These are phyloP conservation scores for Fusarium pseudograminearum DNA, from an alignment of 2,329 filamentous ascomycete genomes.

Conservation along the genomic window DNA sequence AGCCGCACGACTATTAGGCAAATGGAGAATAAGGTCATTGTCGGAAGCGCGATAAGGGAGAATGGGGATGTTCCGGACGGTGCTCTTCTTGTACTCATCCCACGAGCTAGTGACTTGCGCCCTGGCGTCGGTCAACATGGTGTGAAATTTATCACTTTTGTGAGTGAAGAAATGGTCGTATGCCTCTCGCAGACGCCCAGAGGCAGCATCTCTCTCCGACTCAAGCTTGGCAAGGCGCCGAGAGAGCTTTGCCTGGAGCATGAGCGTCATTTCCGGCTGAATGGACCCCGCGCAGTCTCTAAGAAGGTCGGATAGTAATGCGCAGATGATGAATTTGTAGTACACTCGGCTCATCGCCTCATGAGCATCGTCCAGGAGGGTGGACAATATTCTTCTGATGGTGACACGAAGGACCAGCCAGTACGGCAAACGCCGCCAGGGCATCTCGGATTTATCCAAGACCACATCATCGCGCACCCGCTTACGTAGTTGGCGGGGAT, in stretches of 20 bases:
- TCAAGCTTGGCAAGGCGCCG: constrained; percentile 70
- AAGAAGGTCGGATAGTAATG: constrained; percentile 61
- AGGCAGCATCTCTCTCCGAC: constrained; percentile 4
- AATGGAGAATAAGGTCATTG: constrained; percentile 51
- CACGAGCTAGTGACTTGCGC: constrained; percentile 53
- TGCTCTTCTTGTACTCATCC: constrained; percentile 54
- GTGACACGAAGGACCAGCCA: constrained; percentile 73
- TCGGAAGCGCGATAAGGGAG: constrained; percentile 55
- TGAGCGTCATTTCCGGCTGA: constrained; percentile 35
- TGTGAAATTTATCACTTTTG: background rate
- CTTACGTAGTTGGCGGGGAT: constrained; percentile 60
- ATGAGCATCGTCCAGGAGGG: constrained; percentile 51
- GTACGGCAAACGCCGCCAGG: constrained; percentile 72
- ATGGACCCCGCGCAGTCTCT: constrained; percentile 48
- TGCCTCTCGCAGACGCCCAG: background rate
- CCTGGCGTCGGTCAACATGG: constrained; percentile 29
- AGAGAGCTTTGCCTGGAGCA: constrained; percentile 62
- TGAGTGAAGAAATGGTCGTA: constrained; percentile 22
- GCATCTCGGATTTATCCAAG: constrained; percentile 59
- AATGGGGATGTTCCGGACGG: constrained; percentile 54
- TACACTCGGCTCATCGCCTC: constrained; percentile 52
- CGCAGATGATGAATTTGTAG: constrained; percentile 70
- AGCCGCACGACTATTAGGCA: constrained; percentile 55
- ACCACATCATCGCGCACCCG: constrained; percentile 72
- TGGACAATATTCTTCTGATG: constrained; percentile 63